Evolutionary conservation across 768 basidiomycete genomes (phyloP).

Genomic region (Amanita thiersii): DNA sequence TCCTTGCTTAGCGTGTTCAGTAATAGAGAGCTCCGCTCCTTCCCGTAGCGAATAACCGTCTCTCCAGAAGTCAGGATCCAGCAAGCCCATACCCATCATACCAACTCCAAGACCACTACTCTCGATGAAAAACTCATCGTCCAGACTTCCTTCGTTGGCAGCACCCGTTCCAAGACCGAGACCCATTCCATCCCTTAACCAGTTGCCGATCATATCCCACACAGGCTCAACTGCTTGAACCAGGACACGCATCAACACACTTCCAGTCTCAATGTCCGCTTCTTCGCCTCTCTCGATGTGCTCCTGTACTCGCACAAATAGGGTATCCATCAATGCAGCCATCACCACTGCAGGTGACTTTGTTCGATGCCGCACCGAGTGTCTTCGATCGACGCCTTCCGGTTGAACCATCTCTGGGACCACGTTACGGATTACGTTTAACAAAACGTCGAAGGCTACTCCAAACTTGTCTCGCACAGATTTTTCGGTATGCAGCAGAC

Average conservation of each 20-base stretch:
- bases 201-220: slow-evolving; percentile 65
- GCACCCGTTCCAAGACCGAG: slow-evolving; percentile 25
- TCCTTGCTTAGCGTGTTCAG: slow-evolving; percentile 12
- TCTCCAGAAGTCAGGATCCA: slow-evolving; percentile 75
- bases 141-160: slow-evolving; percentile 30
- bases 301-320: slow-evolving; percentile 50
- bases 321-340: slow-evolving; percentile 51
- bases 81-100: slow-evolving; percentile 37
- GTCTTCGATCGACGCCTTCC: slow-evolving; percentile 10
- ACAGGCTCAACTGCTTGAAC: slow-evolving; percentile 56
- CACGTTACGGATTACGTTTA: slow-evolving; percentile 35
- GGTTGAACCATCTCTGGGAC: slow-evolving; percentile 13
- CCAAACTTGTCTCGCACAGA: slow-evolving; percentile 48
- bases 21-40: slow-evolving; percentile 20
- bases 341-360: slow-evolving; percentile 45
- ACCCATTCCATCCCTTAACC: slow-evolving; percentile 72
- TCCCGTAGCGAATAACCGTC: slow-evolving; percentile 59
- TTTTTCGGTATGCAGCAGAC: slow-evolving; percentile 60
- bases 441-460: slow-evolving; percentile 47
- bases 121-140: slow-evolving; percentile 80
- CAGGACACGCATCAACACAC: slow-evolving; percentile 57
- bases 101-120: slow-evolving; percentile 51
- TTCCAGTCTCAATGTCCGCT: slow-evolving; percentile 40
- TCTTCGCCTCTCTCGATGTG: slow-evolving; percentile 43
- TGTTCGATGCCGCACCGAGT: slow-evolving; percentile 15